These are phyloP conservation scores for Jamesozyma jinghongensis DNA, from an alignment of 805 yeast species.

Conservation along the genomic window DNA sequence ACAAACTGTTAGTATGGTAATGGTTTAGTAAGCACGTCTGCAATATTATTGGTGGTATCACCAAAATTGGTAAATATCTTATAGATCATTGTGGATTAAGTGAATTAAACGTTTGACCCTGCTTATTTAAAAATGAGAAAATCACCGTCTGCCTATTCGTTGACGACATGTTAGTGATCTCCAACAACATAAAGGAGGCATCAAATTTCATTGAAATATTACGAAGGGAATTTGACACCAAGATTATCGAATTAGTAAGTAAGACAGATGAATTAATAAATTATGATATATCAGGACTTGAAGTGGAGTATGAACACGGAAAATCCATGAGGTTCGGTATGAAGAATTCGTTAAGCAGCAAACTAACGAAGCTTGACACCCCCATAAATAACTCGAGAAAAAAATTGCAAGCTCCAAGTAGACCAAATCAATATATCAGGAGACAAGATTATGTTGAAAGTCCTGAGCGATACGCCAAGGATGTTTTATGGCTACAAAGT, in stretches of 20 bases:
- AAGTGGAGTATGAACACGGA: constrained; percentile 5
- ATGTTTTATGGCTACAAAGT: constrained; percentile 8
- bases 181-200: too few species aligned
- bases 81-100: background rate
- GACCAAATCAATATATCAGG: constrained; percentile 7
- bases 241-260: background rate
- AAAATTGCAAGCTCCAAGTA: constrained; percentile 6
- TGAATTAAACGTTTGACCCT: constrained; percentile 9
- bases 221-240: background rate
- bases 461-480: constrained; percentile 1
- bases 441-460: constrained; percentile 1
- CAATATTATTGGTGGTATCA: too few species aligned
- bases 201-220: too few species aligned
- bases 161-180: constrained; percentile 11
- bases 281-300: constrained; percentile 13
- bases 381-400: constrained; percentile 1
- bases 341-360: constrained; percentile 6
- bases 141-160: constrained; percentile 8
- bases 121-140: constrained; percentile 6
- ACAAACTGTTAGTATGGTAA: too few species aligned
- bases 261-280: background rate
- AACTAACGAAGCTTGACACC: constrained; percentile 4
- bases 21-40: too few species aligned
- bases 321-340: constrained; percentile 9
- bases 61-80: constrained; percentile 3